Evolutionary conservation across 1,139 yeast genomes (phyloP).

Genomic region (Yamadazyma songkhlaensis): DNA sequence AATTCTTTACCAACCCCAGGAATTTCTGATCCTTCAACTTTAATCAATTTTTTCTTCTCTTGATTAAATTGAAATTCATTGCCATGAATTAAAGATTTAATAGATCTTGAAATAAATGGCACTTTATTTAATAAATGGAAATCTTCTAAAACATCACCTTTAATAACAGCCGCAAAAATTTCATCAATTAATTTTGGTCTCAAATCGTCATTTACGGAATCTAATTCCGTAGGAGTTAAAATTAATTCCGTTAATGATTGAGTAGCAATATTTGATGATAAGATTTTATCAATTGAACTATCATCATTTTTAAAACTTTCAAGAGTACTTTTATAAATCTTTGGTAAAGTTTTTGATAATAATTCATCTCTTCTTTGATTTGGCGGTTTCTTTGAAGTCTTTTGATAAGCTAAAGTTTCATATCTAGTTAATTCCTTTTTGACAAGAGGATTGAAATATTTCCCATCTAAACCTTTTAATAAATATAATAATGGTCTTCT

Average conservation of each 20-base stretch:
- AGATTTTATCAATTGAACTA: conserved; percentile 32
- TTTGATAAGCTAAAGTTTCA: conserved; percentile 59
- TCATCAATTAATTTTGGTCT: conserved; percentile 55
- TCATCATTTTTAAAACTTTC: conserved; percentile 33
- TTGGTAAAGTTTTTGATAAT: conserved; percentile 61
- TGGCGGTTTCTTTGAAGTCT: conserved; percentile 84
- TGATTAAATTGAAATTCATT: conserved; percentile 54
- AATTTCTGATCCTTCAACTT: conserved; percentile 41
- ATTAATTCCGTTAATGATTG: conserved; percentile 80
- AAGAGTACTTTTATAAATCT: conserved; percentile 55
- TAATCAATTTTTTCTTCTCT: conserved; percentile 58
- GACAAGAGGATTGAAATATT: conserved; percentile 73
- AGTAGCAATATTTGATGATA: conserved; percentile 73
- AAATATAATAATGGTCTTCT: conserved; percentile 88
- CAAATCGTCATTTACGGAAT: conserved; percentile 38
- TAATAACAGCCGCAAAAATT: conserved; percentile 52
- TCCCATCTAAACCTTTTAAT: conserved; percentile 75
- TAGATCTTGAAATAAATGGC: conserved; percentile 73
- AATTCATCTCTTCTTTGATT: conserved; percentile 73
- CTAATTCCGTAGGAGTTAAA: conserved; percentile 49
- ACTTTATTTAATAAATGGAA: conserved; percentile 62
- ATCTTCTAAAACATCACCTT: conserved; percentile 71
- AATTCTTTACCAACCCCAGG: conserved; percentile 62
- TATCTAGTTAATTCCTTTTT: conserved; percentile 60
- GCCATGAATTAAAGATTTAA: conserved; percentile 81